Evolutionary conservation across 2,329 filamentous ascomycete species (phyloP), one percentile per base, ranked within the genome.

Genomic region (Phyllosticta ampelicida): DNA sequence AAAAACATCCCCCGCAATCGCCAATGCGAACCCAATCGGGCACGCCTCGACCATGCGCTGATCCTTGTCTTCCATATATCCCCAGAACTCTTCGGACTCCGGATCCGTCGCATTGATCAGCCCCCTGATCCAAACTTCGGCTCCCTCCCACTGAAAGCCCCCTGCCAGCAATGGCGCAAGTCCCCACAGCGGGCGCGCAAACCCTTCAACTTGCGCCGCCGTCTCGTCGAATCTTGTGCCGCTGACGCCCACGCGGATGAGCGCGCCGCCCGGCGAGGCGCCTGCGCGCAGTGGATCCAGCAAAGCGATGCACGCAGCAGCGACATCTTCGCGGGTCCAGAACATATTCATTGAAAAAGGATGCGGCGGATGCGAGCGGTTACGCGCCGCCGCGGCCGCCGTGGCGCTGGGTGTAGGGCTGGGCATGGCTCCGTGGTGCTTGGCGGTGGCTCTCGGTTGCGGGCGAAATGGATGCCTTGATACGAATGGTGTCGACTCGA

Each of bases 21-120:
- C 86, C 56, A 92, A 75, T 1, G 86, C 82, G 65, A 84, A 91
- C 0, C 87, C 88, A 60, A 91, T 78, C 0, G 87, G 87, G 67
- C 87, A 90, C 79, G 90, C 89, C 69, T 92, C 88, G 2, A 91
- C 88, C 88, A 91, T 91, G 23, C 87, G 77, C 75, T 91, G 87
- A 66, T 91, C 88, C 59, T 86, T 84, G 66, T 90, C 86, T 63
- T 84, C 79, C 62, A 88, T 86, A 58, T 82, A 84, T 0, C 87
- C 87, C 87, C 87, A 92, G 66, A 85, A 91, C 71, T 90, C 87
- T 0, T 81, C 77, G 60, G 75, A 81, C 51, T 83, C 77, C 0
- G 86, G 86, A 64, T 91, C 82, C 0, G 86, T 90, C 0, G 87
- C 88, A 29, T 82, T 78, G 62, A 83, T 81, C 59, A 91, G 75